Base-by-base conservation (phyloP, 495 filamentous ascomycete genomes). In the Physcia stellaris region DNA sequence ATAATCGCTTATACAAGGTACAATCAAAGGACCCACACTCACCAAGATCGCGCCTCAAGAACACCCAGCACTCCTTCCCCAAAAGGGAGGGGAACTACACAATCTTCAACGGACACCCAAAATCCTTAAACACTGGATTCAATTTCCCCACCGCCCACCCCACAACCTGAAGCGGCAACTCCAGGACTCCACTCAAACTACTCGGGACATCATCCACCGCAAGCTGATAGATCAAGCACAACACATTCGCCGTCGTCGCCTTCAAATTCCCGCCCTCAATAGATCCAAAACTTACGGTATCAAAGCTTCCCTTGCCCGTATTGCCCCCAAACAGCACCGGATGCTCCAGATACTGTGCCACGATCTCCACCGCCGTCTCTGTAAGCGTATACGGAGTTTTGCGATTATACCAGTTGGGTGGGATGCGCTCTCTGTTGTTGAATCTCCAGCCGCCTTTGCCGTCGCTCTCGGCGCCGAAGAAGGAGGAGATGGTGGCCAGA, bases 301-400 rank as follows among this genome's bases (percentile, higher is more conserved):
- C 47, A 41, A 63, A 63, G 16, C 40, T 46, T 2, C 54, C 55
- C 27, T 46, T 38, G 4, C 45, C 51, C 6, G 53, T 55, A 32
- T 53, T 52, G 16, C 60, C 58, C 26, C 60, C 60, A 32, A 61
- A 59, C 4, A 56, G 47, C 6, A 63, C 59, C 1, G 60, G 60
- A 37, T 61, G 40, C 38, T 52, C 37, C 23, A 53, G 43, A 32
- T 63, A 61, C 45, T 50, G 49, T 7, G 45, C 40, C 6, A 59
- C 19, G 30, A 63, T 57, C 45, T 63, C 43, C 6, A 16, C 15
- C 12, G 47, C 50, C 10, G 55, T 57, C 28, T 59, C 52, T 2
- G 10, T 17, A 39, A 39, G 45, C 21, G 42, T 48, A 45, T 57
- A 62, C 10, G 60, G 58, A 11, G 35, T 41, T 16, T 50, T 44